These are phyloP conservation scores for Ceratocystis cacaofunesta DNA, from an alignment of 2,329 filamentous ascomycete species.

Conservation along the genomic window DNA sequence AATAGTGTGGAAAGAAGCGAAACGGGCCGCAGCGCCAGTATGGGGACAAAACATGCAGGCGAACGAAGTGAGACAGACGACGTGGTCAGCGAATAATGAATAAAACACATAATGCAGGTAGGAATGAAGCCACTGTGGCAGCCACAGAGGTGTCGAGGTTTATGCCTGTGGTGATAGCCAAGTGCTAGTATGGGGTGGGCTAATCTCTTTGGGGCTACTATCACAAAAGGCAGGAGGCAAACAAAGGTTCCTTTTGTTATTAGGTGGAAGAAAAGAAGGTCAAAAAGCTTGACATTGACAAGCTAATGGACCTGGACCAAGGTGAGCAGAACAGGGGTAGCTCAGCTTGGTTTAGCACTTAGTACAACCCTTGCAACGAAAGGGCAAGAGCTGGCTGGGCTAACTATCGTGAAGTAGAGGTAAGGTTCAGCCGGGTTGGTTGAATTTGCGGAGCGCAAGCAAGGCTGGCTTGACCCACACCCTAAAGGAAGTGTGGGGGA, in stretches of 20 bases:
- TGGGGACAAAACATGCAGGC: conserved; percentile 4
- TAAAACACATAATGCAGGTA: not conserved
- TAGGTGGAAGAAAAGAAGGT: not conserved
- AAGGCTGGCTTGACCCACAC: not conserved
- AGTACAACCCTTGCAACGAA: not conserved
- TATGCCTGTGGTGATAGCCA: not conserved
- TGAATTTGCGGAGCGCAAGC: not conserved
- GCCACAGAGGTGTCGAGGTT: not conserved
- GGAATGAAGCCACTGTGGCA: not conserved
- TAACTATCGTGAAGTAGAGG: not conserved
- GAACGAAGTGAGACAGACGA: not conserved
- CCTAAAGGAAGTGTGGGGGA: conserved; percentile 9
- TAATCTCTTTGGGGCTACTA: not conserved
- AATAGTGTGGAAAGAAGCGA: not conserved
- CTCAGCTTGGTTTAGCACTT: not conserved
- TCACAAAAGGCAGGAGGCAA: not conserved
- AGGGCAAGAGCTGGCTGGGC: not conserved
- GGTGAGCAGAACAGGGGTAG: not conserved
- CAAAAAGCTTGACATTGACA: not conserved
- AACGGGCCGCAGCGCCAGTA: not conserved
- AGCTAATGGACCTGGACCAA: not conserved
- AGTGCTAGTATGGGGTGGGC: not conserved
- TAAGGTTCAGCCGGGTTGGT: not conserved
- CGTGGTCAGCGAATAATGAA: not conserved
- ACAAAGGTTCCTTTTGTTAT: not conserved